Evolutionary conservation across 352 stramenopile genomes (phyloP).

Genomic region (Globisporangium sylvaticum): DNA sequence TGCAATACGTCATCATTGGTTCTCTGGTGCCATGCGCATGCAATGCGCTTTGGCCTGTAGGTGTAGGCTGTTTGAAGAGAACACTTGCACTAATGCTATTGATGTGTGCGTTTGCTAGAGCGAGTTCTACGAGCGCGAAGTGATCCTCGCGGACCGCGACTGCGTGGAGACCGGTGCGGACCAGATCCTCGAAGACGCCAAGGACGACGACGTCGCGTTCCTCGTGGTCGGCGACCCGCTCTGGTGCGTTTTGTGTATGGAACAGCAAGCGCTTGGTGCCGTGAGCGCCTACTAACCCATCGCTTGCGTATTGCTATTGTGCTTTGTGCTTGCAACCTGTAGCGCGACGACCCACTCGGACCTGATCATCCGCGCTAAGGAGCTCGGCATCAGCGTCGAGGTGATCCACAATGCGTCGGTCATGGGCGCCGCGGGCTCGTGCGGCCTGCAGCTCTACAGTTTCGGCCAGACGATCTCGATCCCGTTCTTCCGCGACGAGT

Average conservation of each 20-base stretch:
- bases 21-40: background rate
- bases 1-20: background rate
- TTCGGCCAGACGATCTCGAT: constrained; percentile 99
- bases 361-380: constrained; percentile 93
- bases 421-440: constrained; percentile 95
- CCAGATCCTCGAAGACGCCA: constrained; percentile 91
- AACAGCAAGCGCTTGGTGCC: background rate
- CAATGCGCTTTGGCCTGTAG: background rate
- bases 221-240: constrained; percentile 98
- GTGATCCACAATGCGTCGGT: constrained; percentile 98
- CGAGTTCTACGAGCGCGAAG: constrained; percentile 92
- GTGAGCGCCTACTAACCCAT: background rate
- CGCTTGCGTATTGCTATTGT: background rate
- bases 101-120: constrained; percentile 39
- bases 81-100: background rate
- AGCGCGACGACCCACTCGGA: constrained; percentile 98
- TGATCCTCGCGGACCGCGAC: constrained; percentile 90
- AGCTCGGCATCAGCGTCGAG: constrained; percentile 92
- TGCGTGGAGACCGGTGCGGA: constrained; percentile 96
- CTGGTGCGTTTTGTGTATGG: constrained; percentile 48
- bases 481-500: constrained; percentile 95
- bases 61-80: background rate
- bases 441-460: constrained; percentile 97
- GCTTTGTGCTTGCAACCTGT: background rate
- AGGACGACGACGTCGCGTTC: constrained; percentile 93